Evolutionary conservation across 805 yeast species (phyloP), one percentile per base, ranked within the genome.

Genomic region (Lipomyces kockii): DNA sequence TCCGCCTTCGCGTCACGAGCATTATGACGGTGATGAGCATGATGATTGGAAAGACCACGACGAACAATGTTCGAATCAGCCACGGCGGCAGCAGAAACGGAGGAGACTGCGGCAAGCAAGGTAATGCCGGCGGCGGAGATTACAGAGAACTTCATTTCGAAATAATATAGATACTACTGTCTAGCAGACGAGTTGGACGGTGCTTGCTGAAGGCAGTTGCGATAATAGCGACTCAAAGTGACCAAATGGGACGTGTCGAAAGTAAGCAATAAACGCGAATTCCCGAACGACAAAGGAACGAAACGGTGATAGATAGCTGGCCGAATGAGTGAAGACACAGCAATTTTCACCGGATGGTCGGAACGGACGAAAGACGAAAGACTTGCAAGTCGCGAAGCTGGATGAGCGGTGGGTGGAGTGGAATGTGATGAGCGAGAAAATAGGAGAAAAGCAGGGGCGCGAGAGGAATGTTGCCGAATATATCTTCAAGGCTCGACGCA

Each of bases 1-100:
- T 67, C 71, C 9, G 71, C 72, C 61, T 69, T 69, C 25, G 67
- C 72, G 57, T 66, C 60, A 49, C 72, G 71, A 20, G 72, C 72
- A 57, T 43, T 63, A 62, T 69, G 72, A 35, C 72, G 72, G 64
- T 69, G 72, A 60, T 68, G 71, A 29, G 54, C 43, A 61, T 66
- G 68, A 51, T 32, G 57, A 35, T 22, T 53, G 20, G 63, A 52
- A 20, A 61, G 53, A 32, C 56, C 64, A 14, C 61, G 27, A 9
- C 60, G 60, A 3, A n/a, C 39, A 14, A 25, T 39, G 29, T 29
- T 34, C 11, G 46, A 34, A 39, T 27, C 65, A 7, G 58, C 29
- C 8, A 58, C 35, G 46, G 51, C 49, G 34, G 67, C 22, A 32
- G 70, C 54, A 9, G 34, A 14, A 46, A 56, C 57, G 22, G 62